Conservation (phyloP, 495 filamentous ascomycete genomes). For the Xylaria nigripes region DNA sequence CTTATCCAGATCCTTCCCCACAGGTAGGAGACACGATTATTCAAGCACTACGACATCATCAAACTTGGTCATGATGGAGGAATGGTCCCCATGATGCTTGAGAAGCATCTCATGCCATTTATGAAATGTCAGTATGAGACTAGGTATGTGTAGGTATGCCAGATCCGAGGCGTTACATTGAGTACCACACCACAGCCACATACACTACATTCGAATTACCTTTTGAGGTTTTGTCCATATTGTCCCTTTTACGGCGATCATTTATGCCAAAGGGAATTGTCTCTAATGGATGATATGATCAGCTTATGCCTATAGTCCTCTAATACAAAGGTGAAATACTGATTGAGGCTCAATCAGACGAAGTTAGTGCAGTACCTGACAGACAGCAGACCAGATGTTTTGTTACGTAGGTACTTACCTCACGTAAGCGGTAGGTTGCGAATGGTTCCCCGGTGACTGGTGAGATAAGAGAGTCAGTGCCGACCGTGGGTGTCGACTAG, state of each 20-base stretch:
- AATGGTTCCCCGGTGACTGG: background rate
- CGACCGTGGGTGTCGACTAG: background rate
- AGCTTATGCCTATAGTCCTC: background rate
- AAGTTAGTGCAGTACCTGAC: background rate
- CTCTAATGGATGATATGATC: background rate
- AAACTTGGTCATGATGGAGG: too few relatives aligned
- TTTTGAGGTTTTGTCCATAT: too few relatives aligned
- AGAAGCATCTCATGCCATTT: too few relatives aligned
- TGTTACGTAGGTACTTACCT: background rate
- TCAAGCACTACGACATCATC: too few relatives aligned
- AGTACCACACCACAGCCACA: background rate
- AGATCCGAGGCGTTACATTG: background rate
- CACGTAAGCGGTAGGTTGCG: background rate
- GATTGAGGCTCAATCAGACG: background rate
- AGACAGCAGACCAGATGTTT: background rate
- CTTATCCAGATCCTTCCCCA: too few relatives aligned
- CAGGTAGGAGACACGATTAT: too few relatives aligned
- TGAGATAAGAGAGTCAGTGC: background rate
- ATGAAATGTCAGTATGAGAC: background rate
- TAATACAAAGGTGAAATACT: background rate
- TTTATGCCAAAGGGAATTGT: too few relatives aligned
- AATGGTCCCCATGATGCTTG: too few relatives aligned
- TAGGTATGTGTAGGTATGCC: background rate
- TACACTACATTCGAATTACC: background rate
- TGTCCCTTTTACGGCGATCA: too few relatives aligned